Conservation (phyloP, 345 rosid species). For the Bruguiera sexangula region DNA sequence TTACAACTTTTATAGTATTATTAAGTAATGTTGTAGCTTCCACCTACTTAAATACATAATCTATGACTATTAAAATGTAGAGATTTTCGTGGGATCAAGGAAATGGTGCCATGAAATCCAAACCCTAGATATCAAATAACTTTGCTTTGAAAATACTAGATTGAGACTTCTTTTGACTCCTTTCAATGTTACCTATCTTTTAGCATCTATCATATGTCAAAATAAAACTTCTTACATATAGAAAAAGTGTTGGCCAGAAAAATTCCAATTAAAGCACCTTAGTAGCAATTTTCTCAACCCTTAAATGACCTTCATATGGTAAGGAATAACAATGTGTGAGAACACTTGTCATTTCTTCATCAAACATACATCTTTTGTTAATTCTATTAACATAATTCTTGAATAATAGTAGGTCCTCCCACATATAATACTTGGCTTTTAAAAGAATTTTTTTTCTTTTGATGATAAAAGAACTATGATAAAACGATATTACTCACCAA, state of each 20-base stretch:
- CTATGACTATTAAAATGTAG: not conserved
- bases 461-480: not conserved
- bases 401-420: not conserved
- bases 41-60: not conserved
- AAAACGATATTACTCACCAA: not conserved
- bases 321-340: not conserved
- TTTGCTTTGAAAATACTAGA: not conserved
- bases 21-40: not conserved
- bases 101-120: not conserved
- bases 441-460: not conserved
- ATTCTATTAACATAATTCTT: not conserved
- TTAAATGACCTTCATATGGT: not conserved
- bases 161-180: not conserved
- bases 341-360: not conserved
- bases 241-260: not conserved
- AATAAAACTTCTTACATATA: not conserved
- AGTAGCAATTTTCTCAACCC: not conserved
- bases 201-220: not conserved
- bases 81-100: not conserved
- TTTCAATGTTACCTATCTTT: not conserved
- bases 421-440: not conserved
- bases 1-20: too few relatives aligned
- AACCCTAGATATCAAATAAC: slow-evolving; percentile 9
- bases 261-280: not conserved
- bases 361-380: not conserved